Conservation (phyloP, 1,284 basidiomycete genomes). For the Ustilago esculenta region DNA sequence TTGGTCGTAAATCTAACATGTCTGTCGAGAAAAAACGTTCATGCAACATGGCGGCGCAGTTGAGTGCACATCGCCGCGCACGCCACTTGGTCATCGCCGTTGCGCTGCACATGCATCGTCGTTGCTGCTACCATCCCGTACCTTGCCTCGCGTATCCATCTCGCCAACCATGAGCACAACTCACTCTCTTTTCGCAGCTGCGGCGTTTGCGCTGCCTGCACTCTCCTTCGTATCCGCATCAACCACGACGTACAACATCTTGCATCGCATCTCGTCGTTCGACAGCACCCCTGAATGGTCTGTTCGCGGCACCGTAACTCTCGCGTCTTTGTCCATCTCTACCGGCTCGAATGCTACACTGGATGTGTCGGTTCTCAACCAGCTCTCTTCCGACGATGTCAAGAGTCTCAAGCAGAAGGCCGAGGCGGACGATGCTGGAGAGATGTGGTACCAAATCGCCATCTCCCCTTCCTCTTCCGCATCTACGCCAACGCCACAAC, state of each 20-base stretch:
- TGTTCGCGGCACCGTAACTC: background rate
- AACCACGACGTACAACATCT: constrained; percentile 17
- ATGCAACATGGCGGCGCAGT: too few species aligned
- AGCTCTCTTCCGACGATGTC: background rate
- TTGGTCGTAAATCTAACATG: too few species aligned
- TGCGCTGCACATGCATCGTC: too few species aligned
- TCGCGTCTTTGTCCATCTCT: background rate
- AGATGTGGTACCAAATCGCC: constrained; percentile 14
- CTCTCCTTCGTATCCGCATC: background rate
- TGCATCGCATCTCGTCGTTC: constrained; percentile 21
- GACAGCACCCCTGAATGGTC: constrained; percentile 11
- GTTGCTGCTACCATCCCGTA: too few species aligned
- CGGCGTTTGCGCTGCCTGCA: background rate
- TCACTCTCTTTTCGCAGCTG: background rate
- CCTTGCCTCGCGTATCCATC: too few species aligned
- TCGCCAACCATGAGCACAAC: constrained; percentile 1
- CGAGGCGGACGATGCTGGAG: background rate
- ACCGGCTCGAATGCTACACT: background rate
- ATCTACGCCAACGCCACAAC: too few species aligned
- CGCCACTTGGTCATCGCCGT: too few species aligned
- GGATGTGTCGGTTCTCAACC: background rate
- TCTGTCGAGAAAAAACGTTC: too few species aligned
- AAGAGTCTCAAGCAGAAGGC: constrained; percentile 1
- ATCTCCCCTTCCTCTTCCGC: background rate
- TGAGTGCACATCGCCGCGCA: too few species aligned